Percentiles rank a stretch among this genome's conserved stretches.
Conservation (phyloP, 2,329 filamentous ascomycete species). For the Fusarium sp. region DNA sequence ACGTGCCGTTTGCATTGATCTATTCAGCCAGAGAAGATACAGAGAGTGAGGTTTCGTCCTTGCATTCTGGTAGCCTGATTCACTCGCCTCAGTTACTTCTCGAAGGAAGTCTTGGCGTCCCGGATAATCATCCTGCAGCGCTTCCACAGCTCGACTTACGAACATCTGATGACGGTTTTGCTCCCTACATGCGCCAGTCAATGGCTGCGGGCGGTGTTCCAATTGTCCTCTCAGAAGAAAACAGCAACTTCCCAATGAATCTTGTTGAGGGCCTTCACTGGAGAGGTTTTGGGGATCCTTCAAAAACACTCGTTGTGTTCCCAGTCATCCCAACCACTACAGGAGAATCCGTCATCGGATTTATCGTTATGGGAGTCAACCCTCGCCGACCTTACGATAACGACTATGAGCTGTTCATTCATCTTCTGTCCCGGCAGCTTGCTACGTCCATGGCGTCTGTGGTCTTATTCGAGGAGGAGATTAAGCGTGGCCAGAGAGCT, state of each 20-base stretch:
- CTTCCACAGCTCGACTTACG: slow-evolving; percentile 72
- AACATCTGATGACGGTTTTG: slow-evolving; percentile 76
- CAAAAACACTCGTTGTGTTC: slow-evolving; percentile 76
- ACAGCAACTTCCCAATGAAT: slow-evolving; percentile 69
- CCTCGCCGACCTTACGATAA: slow-evolving; percentile 81
- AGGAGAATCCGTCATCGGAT: slow-evolving; percentile 77
- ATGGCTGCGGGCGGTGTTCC: slow-evolving; percentile 71
- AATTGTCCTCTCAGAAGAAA: slow-evolving; percentile 72
- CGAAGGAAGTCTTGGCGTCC: slow-evolving; percentile 76
- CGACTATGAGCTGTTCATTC: slow-evolving; percentile 81
- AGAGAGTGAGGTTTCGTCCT: slow-evolving; percentile 76
- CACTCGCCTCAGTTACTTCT: slow-evolving; percentile 72
- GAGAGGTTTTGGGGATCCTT: slow-evolving; percentile 76
- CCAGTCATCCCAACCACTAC: slow-evolving; percentile 79
- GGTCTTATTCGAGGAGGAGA: slow-evolving; percentile 84
- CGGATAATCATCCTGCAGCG: slow-evolving; percentile 68
- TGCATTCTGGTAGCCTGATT: slow-evolving; percentile 71
- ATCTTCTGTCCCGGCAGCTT: slow-evolving; percentile 77
- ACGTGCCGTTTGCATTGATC: slow-evolving; percentile 79
- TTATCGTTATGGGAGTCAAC: slow-evolving; percentile 81
- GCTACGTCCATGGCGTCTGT: slow-evolving; percentile 84
- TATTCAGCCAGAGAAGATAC: slow-evolving; percentile 78
- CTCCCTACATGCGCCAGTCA: slow-evolving; percentile 78
- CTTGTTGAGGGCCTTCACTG: slow-evolving; percentile 74
- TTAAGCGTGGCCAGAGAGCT: slow-evolving; percentile 75